phyloP scores from a whole-genome alignment of 2,329 filamentous ascomycete species.

The Sarocladiaceae sp. region DNA sequence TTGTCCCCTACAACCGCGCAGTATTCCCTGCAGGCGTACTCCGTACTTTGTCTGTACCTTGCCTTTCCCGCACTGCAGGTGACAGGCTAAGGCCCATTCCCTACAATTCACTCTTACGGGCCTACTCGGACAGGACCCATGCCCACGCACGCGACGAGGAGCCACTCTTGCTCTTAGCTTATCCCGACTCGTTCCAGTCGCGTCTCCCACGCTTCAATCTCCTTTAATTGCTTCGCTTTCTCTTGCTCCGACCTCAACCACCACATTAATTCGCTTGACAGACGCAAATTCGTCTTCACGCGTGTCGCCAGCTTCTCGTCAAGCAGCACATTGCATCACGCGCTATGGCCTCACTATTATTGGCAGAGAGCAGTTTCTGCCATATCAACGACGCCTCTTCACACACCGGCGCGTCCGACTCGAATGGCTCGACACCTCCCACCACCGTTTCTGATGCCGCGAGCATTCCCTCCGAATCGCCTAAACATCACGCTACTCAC shows the following conservation, averaged over 20 bases:
- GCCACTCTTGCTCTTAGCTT: slow-evolving; percentile 7
- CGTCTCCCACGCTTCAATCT: slow-evolving; percentile 8
- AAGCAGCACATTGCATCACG: slow-evolving; percentile 4
- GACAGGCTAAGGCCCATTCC: too few species aligned
- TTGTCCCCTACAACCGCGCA: too few species aligned
- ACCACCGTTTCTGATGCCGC: slow-evolving; percentile 59
- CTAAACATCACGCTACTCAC: slow-evolving; percentile 31
- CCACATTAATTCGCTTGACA: background rate
- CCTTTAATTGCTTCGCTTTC: slow-evolving; percentile 9
- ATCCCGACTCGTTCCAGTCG: slow-evolving; percentile 1
- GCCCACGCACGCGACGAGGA: slow-evolving; percentile 8
- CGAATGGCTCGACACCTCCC: slow-evolving; percentile 54
- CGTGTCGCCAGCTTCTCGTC: slow-evolving; percentile 17
- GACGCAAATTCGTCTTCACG: background rate
- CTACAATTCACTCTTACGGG: too few species aligned
- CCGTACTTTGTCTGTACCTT: too few species aligned
- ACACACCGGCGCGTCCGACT: slow-evolving; percentile 44
- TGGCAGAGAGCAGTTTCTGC: slow-evolving; percentile 25
- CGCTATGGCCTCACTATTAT: slow-evolving; percentile 10
- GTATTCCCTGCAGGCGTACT: too few species aligned
- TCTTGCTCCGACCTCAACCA: background rate
- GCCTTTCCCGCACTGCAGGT: too few species aligned
- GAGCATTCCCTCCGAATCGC: slow-evolving; percentile 45
- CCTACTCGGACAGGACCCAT: too few species aligned
- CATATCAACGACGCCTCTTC: slow-evolving; percentile 33